A percentile compares a stretch with the other conserved stretches of the same genome.
These are phyloP conservation scores for Pseudogymnoascus pannorum DNA, from an alignment of 2,329 filamentous ascomycete genomes.

Conservation along the genomic window DNA sequence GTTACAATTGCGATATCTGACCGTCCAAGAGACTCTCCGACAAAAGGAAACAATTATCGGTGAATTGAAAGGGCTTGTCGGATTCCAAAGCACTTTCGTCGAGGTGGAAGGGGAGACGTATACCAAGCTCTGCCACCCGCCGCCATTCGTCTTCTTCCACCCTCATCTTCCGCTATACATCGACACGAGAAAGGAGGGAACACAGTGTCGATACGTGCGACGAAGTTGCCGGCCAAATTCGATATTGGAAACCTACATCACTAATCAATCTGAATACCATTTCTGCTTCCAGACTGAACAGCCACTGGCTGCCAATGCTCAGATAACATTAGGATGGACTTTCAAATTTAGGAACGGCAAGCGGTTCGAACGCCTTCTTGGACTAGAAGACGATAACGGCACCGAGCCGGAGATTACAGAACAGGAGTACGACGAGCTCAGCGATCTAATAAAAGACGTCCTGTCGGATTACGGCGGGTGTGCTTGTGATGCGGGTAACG, in stretches of 20 bases:
- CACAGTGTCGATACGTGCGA: slow-evolving; percentile 77
- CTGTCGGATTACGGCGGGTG: slow-evolving; percentile 74
- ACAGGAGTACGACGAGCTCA: slow-evolving; percentile 52
- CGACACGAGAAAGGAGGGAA: slow-evolving; percentile 83
- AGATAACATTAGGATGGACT: slow-evolving; percentile 61
- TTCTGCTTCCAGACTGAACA: slow-evolving; percentile 88
- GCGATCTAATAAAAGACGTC: slow-evolving; percentile 60
- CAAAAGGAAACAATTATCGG: slow-evolving; percentile 52
- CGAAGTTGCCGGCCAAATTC: slow-evolving; percentile 89
- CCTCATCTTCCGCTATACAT: slow-evolving; percentile 85
- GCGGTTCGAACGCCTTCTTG: slow-evolving; percentile 52
- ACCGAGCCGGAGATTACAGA: slow-evolving; percentile 51
- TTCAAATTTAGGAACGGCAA: slow-evolving; percentile 52
- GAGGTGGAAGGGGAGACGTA: slow-evolving; percentile 59
- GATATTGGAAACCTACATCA: slow-evolving; percentile 76
- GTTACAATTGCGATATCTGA: slow-evolving; percentile 64
- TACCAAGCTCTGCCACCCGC: slow-evolving; percentile 55
- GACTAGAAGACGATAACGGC: slow-evolving; percentile 52
- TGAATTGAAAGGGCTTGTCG: slow-evolving; percentile 72
- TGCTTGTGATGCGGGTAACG: slow-evolving; percentile 58
- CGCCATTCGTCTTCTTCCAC: slow-evolving; percentile 81
- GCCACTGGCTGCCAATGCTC: slow-evolving; percentile 58
- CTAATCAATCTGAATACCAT: slow-evolving; percentile 70
- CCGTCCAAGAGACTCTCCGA: slow-evolving; percentile 37
- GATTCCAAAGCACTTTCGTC: slow-evolving; percentile 67